Conservation (phyloP, 164 flowering plant genomes). For the Hamamelis virginiana region DNA sequence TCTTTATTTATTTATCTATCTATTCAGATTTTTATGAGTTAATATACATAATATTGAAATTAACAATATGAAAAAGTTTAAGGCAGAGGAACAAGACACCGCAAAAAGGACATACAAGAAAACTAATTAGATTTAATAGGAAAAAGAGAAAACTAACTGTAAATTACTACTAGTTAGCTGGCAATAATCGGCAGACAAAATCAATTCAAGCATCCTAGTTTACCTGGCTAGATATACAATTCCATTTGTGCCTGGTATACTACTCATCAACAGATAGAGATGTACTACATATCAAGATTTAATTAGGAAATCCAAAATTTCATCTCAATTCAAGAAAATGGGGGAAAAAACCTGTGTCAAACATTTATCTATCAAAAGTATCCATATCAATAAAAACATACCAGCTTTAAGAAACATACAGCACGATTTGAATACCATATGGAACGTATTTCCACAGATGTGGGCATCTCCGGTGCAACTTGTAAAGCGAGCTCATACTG, state of each 20-base stretch:
- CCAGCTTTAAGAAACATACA: constrained; percentile 73
- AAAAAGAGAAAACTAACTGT: no score
- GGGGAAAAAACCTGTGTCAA: no score
- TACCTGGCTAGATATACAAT: no score
- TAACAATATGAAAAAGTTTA: no score
- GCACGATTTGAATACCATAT: constrained; percentile 83
- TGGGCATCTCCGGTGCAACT: constrained; percentile 47
- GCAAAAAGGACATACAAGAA: no score
- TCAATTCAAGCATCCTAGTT: background rate
- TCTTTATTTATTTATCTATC: no score
- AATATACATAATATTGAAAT: no score
- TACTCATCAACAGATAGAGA: background rate
- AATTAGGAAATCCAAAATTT: background rate
- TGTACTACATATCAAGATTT: background rate
- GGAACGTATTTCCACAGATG: constrained; percentile 62
- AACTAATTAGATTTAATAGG: no score
- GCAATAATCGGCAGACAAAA: background rate
- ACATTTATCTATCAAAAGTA: no score
- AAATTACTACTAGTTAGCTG: background rate
- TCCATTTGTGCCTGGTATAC: background rate
- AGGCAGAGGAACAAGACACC: no score
- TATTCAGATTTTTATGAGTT: no score
- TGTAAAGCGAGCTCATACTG: constrained; percentile 69
- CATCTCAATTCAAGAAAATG: background rate
- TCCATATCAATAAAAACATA: no score